Evolutionary conservation across 208 protist species (phyloP).

Genomic region (Crithidia bombi): DNA sequence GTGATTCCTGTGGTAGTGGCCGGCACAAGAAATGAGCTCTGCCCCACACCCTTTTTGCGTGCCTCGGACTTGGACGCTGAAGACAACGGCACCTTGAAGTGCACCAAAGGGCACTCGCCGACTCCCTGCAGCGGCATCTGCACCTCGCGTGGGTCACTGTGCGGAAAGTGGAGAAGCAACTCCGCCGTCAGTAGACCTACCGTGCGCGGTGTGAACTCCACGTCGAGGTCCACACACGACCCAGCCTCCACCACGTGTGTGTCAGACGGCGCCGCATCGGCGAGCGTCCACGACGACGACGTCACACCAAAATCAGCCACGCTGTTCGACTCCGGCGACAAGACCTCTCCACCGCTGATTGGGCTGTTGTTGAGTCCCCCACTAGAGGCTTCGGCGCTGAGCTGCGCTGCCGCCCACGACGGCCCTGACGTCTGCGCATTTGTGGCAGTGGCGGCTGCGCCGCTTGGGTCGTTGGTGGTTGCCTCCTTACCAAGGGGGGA

Average conservation of each 20-base stretch:
- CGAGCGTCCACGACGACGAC: constrained; percentile 5
- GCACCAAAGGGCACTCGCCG: constrained; percentile 94
- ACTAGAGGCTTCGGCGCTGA: constrained; percentile 2
- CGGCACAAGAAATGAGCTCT: background rate
- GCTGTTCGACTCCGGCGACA: background rate
- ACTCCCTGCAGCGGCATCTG: constrained; percentile 77
- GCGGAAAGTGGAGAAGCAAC: constrained; percentile 66
- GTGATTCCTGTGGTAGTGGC: background rate
- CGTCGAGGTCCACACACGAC: constrained; percentile 48
- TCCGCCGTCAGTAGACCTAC: constrained; percentile 51
- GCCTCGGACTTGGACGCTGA: background rate
- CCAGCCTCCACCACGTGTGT: constrained; percentile 62
- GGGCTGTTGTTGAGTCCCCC: background rate
- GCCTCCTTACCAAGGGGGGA: background rate
- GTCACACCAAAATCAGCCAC: constrained; percentile 12
- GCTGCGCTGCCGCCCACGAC: constrained; percentile 9
- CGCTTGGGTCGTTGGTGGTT: no score
- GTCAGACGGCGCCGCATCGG: constrained; percentile 81
- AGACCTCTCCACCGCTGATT: background rate
- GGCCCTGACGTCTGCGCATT: background rate
- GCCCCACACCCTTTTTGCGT: background rate
- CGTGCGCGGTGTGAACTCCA: constrained; percentile 88
- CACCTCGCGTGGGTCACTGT: constrained; percentile 49
- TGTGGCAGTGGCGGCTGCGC: background rate
- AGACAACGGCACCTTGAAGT: constrained; percentile 91